A percentile compares a stretch with the other conserved stretches of the same genome.
Conservation (phyloP, 2,329 filamentous ascomycete genomes). For the Cercospora sp. region DNA sequence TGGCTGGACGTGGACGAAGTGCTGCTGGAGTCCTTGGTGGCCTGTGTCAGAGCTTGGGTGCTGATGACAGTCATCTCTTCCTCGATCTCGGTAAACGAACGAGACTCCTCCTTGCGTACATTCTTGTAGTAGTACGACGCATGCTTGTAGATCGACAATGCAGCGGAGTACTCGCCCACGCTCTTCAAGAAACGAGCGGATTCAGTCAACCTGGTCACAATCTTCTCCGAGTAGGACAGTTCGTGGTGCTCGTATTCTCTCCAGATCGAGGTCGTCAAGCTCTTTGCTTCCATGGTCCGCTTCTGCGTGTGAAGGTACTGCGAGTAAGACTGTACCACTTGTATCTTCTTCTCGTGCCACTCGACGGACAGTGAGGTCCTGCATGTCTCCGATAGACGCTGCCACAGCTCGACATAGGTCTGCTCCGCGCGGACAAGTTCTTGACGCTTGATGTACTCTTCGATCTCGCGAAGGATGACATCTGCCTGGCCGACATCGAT, state of each 20-base stretch:
- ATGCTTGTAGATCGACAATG: constrained; percentile 51
- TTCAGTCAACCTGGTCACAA: constrained; percentile 37
- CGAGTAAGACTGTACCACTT: constrained; percentile 49
- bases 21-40: constrained; percentile 39
- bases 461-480: constrained; percentile 42
- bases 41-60: constrained; percentile 35
- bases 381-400: constrained; percentile 51
- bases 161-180: constrained; percentile 47
- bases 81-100: constrained; percentile 46
- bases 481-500: constrained; percentile 40
- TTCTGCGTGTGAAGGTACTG: constrained; percentile 51
- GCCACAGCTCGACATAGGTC: constrained; percentile 54
- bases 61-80: constrained; percentile 46
- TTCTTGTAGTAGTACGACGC: constrained; percentile 39
- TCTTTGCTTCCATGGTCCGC: constrained; percentile 47
- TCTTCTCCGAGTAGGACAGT: constrained; percentile 30
- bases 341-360: constrained; percentile 52
- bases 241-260: constrained; percentile 52
- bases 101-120: constrained; percentile 36
- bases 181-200: constrained; percentile 50
- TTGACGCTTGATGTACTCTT: constrained; percentile 40
- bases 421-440: constrained; percentile 44
- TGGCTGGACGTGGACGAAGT: constrained; percentile 37
- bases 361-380: constrained; percentile 45
- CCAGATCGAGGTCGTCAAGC: constrained; percentile 50